Evolutionary conservation across 805 yeast genomes (phyloP), one percentile per base, ranked within the genome.

Genomic region (Debaryomyces prosopidis): DNA sequence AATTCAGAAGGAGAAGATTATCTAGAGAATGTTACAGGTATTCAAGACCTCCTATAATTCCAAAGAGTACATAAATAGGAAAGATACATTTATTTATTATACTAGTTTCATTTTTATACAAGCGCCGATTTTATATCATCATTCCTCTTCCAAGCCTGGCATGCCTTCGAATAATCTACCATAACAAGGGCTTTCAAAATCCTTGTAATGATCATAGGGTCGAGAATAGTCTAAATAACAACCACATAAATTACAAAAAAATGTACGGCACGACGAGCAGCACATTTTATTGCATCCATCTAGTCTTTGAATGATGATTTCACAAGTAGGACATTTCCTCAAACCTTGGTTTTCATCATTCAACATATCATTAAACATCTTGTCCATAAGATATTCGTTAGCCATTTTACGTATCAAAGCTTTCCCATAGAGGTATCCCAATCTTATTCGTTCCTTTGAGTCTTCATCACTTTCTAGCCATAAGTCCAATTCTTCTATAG

Each of bases 281-380:
- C 67, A 69, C 84, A 83, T 81, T 53, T 79, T 81, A 54, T 82
- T 82, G 58, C 87, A 83, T 4, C 87, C 89, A 51, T 81, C 86
- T 18, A 74, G 64, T 46, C 80, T 72, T 47, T 80, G 80, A 5
- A 80, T 74, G 5, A 73, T 73, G 2, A 73, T 54, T 12, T 60
- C 58, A 54, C 87, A 83, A 3, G 60, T 58, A 0, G 88, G 87
- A 50, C 87, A 83, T 42, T 68, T 59, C 16, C 68, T 70, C 43
- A 77, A 60, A 26, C 72, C 73, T 1, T 71, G 66, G 2, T 66
- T 67, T n/a, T 68, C 72, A 8, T 71, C 68, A 10, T 51, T 53
- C 9, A 82, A 57, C 41, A 80, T 62, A 30, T 71, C 66, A 34
- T 73, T 68, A 52, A 82, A 73, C 19, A 76, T 49, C 46, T 62